Percentiles rank a stretch among this genome's conserved stretches.
Conservation (phyloP, 2,329 filamentous ascomycete genomes). For the Botrytis byssoidea region DNA sequence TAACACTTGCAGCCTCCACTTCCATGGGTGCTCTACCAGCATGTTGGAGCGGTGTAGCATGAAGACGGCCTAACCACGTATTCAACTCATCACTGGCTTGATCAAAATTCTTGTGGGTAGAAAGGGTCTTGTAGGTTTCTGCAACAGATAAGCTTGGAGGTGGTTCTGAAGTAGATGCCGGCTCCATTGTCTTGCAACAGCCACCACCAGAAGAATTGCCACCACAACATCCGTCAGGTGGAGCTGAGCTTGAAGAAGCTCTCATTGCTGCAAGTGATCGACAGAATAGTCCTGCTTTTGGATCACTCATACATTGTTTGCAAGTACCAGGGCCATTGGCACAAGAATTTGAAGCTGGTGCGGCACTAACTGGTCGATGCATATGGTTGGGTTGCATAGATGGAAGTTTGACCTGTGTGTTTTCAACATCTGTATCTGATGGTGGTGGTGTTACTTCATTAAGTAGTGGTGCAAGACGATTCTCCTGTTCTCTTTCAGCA, state of each 20-base stretch:
- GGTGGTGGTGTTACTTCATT: constrained; percentile 52
- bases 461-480: constrained; percentile 45
- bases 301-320: constrained; percentile 73
- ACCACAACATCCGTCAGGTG: constrained; percentile 59
- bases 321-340: constrained; percentile 72
- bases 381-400: constrained; percentile 41
- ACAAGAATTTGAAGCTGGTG: constrained; percentile 33
- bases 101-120: constrained; percentile 73
- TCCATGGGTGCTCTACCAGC: constrained; percentile 60
- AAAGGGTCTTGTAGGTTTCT: constrained; percentile 75
- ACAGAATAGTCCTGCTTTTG: constrained; percentile 79
- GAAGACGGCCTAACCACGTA: constrained; percentile 73
- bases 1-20: constrained; percentile 79
- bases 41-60: constrained; percentile 50
- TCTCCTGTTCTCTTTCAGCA: constrained; percentile 45
- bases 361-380: constrained; percentile 33
- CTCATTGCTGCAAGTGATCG: constrained; percentile 69
- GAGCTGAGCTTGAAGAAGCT: constrained; percentile 33
- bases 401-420: constrained; percentile 61
- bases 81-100: constrained; percentile 70
- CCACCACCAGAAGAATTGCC: constrained; percentile 58
- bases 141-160: constrained; percentile 64
- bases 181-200: constrained; percentile 54
- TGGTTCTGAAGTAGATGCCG: constrained; percentile 34
- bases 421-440: constrained; percentile 53